Conservation (phyloP, 164 flowering plant species). For the Annona cherimola region DNA sequence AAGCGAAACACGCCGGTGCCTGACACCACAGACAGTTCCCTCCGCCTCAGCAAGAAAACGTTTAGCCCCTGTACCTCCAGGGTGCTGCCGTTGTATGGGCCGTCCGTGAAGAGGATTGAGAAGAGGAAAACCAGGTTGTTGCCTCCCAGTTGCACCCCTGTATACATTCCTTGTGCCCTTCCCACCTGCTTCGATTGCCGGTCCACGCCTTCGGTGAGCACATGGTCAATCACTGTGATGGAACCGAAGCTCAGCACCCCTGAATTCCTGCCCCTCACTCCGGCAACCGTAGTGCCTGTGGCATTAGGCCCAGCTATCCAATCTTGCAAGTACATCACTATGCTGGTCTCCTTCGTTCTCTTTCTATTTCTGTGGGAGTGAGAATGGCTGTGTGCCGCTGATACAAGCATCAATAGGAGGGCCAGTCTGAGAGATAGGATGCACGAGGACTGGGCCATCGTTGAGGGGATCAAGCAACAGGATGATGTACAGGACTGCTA, state of each 20-base stretch:
- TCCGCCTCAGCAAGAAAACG: not conserved
- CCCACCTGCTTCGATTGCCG: constrained; percentile 3
- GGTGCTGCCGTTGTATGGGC: constrained; percentile 10
- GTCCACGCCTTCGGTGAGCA: constrained; percentile 4
- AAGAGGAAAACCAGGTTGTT: constrained; percentile 4
- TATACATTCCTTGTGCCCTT: constrained; percentile 11
- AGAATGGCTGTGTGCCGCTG: not conserved
- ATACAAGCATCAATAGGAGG: not conserved
- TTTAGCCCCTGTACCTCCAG: constrained; percentile 11
- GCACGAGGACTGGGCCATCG: not conserved
- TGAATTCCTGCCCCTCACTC: not conserved
- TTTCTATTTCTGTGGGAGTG: not conserved
- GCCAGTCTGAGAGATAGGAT: not conserved
- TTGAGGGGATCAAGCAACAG: not conserved
- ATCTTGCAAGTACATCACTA: constrained; percentile 11
- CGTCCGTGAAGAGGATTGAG: constrained; percentile 4
- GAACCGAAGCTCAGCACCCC: constrained; percentile 2
- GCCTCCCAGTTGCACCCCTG: not conserved
- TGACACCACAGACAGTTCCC: constrained; percentile 11
- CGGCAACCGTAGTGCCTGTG: constrained; percentile 2
- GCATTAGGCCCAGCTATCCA: not conserved
- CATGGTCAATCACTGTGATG: constrained; percentile 7
- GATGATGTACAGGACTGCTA: not conserved
- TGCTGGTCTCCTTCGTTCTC: constrained; percentile 8
- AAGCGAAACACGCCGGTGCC: constrained; percentile 10